Percentiles rank a stretch among this genome's conserved stretches.
Evolutionary conservation across 768 basidiomycete species (phyloP).

Genomic region (Mycena polygramma): DNA sequence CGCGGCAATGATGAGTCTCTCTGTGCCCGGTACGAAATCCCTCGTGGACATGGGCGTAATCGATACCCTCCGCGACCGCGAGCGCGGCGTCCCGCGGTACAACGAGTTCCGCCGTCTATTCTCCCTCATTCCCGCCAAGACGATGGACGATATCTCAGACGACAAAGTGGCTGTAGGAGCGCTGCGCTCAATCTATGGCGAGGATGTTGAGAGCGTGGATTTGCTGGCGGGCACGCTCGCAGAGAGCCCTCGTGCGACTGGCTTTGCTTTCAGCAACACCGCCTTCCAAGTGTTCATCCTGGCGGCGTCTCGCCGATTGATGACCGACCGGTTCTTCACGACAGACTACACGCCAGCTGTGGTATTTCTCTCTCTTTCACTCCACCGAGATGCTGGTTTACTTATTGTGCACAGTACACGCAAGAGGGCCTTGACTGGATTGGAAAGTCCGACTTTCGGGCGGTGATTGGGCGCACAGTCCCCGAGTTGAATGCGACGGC

Average conservation of each 20-base stretch:
- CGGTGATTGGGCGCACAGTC: slow-evolving; percentile 23
- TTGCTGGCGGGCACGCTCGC: slow-evolving; percentile 23
- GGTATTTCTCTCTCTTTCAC: neutral
- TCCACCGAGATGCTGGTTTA: neutral
- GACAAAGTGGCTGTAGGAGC: slow-evolving; percentile 20
- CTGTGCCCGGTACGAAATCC: slow-evolving; percentile 12
- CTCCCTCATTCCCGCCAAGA: slow-evolving; percentile 26
- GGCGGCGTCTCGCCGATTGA: slow-evolving; percentile 24
- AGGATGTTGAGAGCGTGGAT: slow-evolving; percentile 33
- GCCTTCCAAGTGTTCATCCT: slow-evolving; percentile 33
- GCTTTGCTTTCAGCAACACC: slow-evolving; percentile 33
- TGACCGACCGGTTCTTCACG: slow-evolving; percentile 36
- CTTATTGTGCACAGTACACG: slow-evolving; percentile 4
- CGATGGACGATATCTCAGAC: slow-evolving; percentile 29
- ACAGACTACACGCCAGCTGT: slow-evolving; percentile 25
- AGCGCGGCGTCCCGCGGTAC: slow-evolving; percentile 34
- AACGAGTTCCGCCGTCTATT: slow-evolving; percentile 32
- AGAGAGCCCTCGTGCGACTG: slow-evolving; percentile 30
- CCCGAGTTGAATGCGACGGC: slow-evolving; percentile 16
- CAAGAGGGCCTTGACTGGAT: slow-evolving; percentile 30
- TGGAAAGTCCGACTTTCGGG: slow-evolving; percentile 21
- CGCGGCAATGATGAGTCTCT: slow-evolving; percentile 14
- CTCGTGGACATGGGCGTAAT: slow-evolving; percentile 31
- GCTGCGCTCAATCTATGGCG: slow-evolving; percentile 21
- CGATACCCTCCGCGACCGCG: slow-evolving; percentile 31